Percentiles rank a stretch among this genome's conserved stretches.
Evolutionary conservation across 2,329 filamentous ascomycete species (phyloP).

Genomic region (Beauveria varroae): DNA sequence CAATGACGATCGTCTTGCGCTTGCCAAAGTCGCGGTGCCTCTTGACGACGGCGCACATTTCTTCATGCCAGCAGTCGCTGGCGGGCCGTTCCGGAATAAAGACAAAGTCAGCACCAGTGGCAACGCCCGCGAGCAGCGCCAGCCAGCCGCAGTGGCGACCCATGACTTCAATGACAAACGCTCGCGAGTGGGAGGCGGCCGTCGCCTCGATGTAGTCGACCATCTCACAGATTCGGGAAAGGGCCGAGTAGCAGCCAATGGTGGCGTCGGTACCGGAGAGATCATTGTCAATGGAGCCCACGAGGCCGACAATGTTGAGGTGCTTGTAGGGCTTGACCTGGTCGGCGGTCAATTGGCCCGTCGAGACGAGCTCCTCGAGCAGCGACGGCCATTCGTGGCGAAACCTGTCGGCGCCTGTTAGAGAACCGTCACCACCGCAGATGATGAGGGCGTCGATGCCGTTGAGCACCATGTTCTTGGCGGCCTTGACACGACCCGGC

Average conservation of each 20-base stretch:
- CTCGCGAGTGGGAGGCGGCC: slow-evolving; percentile 85
- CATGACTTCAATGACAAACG: slow-evolving; percentile 98
- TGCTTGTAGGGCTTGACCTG: slow-evolving; percentile 72
- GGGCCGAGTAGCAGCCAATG: slow-evolving; percentile 91
- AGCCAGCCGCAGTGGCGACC: slow-evolving; percentile 97
- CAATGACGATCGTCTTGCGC: slow-evolving; percentile 95
- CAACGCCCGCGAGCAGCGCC: slow-evolving; percentile 91
- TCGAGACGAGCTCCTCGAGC: slow-evolving; percentile 73
- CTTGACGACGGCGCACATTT: slow-evolving; percentile 74
- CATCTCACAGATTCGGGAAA: slow-evolving; percentile 88
- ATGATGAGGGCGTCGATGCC: slow-evolving; percentile 96
- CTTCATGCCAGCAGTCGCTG: slow-evolving; percentile 76
- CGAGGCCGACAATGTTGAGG: slow-evolving; percentile 92
- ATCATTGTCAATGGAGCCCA: slow-evolving; percentile 97
- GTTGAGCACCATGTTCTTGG: slow-evolving; percentile 87
- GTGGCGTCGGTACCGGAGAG: slow-evolving; percentile 95
- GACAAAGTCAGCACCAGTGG: slow-evolving; percentile 90
- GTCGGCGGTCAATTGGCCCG: slow-evolving; percentile 59
- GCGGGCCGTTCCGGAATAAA: slow-evolving; percentile 95
- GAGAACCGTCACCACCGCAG: slow-evolving; percentile 91
- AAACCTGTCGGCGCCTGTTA: slow-evolving; percentile 94
- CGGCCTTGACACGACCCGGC: slow-evolving; percentile 71
- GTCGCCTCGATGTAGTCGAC: slow-evolving; percentile 97
- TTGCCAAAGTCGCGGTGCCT: slow-evolving; percentile 83
- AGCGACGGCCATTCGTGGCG: slow-evolving; percentile 86